Evolutionary conservation across 2,329 filamentous ascomycete genomes (phyloP).

Genomic region (Elsinoe australis): DNA sequence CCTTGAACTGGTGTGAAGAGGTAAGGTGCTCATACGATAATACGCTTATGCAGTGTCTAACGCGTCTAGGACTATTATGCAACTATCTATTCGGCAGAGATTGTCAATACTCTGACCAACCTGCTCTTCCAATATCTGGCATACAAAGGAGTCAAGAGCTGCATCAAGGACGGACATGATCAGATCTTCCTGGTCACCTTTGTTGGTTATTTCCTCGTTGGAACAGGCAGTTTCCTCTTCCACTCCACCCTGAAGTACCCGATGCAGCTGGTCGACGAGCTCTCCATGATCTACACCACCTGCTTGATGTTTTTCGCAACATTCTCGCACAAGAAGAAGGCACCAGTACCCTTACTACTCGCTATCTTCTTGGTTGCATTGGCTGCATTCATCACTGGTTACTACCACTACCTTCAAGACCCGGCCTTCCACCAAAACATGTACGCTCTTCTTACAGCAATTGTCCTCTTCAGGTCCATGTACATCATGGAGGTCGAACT

Average conservation of each 20-base stretch:
- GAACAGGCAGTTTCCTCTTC: slow-evolving; percentile 55
- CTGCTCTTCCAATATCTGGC: slow-evolving; percentile 73
- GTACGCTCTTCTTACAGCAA: slow-evolving; percentile 63
- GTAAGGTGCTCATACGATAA: slow-evolving; percentile 34
- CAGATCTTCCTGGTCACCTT: slow-evolving; percentile 64
- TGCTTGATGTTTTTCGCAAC: slow-evolving; percentile 65
- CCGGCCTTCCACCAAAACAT: slow-evolving; percentile 76
- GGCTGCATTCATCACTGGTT: slow-evolving; percentile 61
- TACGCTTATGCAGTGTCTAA: neutral
- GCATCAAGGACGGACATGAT: slow-evolving; percentile 64
- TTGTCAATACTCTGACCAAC: slow-evolving; percentile 76
- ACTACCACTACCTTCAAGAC: slow-evolving; percentile 76
- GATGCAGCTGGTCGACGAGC: slow-evolving; percentile 63
- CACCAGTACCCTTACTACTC: slow-evolving; percentile 45
- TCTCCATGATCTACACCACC: slow-evolving; percentile 66
- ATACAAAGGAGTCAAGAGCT: slow-evolving; percentile 65
- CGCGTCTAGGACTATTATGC: slow-evolving; percentile 65
- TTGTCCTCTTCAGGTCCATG: slow-evolving; percentile 65
- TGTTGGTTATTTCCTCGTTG: slow-evolving; percentile 54
- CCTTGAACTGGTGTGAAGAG: slow-evolving; percentile 75
- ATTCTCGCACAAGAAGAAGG: slow-evolving; percentile 60
- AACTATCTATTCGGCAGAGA: slow-evolving; percentile 66
- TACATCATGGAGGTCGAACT: slow-evolving; percentile 66
- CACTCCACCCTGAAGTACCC: slow-evolving; percentile 60
- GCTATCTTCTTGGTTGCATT: slow-evolving; percentile 49